phyloP scores from a whole-genome alignment of 345 rosid species.

The Anacardium occidentale region DNA sequence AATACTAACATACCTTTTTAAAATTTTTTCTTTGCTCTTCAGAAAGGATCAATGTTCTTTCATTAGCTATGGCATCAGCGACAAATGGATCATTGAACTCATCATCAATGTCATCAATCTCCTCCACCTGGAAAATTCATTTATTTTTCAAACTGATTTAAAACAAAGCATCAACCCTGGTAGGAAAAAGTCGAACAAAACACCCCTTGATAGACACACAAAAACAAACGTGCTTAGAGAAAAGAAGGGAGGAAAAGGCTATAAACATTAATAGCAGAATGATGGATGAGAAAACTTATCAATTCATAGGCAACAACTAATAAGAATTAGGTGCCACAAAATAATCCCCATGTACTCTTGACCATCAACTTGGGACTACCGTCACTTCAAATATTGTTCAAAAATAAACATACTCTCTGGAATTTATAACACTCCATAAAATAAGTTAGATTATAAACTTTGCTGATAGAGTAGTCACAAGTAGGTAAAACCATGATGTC shows the following conservation, averaged over 20 bases:
- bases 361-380: neutral
- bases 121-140: slow-evolving; percentile 69
- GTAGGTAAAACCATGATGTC: neutral
- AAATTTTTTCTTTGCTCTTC: slow-evolving; percentile 77
- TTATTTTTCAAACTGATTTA: neutral
- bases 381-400: neutral
- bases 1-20: slow-evolving; percentile 58
- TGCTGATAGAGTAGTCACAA: neutral
- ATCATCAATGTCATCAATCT: slow-evolving; percentile 86
- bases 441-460: slow-evolving; percentile 7
- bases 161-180: neutral
- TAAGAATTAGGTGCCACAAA: neutral
- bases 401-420: neutral
- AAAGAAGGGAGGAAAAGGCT: no score
- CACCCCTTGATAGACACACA: neutral
- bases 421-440: neutral
- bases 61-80: slow-evolving; percentile 84
- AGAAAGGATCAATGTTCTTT: slow-evolving; percentile 68
- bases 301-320: neutral
- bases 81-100: slow-evolving; percentile 63
- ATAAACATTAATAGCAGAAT: neutral
- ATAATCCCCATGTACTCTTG: neutral
- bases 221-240: no score
- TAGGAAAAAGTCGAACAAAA: slow-evolving; percentile 11
- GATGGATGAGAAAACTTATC: neutral